These are phyloP conservation scores for Ceriops zippeliana DNA, from an alignment of 345 rosid species.

Conservation along the genomic window DNA sequence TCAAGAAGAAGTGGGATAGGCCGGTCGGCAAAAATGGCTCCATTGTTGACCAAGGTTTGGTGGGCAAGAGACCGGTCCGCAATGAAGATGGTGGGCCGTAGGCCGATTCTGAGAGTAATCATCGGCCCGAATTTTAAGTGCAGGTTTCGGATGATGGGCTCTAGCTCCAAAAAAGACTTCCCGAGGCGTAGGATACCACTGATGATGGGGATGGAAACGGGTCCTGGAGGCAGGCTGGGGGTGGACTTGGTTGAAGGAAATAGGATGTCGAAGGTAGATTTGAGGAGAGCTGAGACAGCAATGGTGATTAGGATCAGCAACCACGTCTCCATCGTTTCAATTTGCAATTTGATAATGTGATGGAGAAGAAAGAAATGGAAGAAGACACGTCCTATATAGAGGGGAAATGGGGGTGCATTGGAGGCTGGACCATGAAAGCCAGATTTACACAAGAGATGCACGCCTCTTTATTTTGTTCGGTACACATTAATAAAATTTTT, in stretches of 20 bases:
- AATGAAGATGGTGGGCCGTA: constrained; percentile 11
- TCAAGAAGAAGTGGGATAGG: background rate
- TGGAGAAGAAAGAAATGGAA: too few relatives aligned
- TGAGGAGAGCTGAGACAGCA: background rate
- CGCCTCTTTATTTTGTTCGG: too few relatives aligned
- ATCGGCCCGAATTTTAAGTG: constrained; percentile 11
- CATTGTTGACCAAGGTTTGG: constrained; percentile 20
- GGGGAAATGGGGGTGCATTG: too few relatives aligned
- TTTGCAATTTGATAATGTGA: too few relatives aligned
- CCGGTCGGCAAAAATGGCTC: constrained; percentile 14
- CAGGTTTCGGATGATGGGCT: background rate
- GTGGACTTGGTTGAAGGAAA: background rate
- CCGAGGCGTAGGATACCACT: constrained; percentile 7
- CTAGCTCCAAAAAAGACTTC: background rate
- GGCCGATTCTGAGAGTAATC: constrained; percentile 13
- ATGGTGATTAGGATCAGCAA: constrained; percentile 4
- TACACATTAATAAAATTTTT: too few relatives aligned
- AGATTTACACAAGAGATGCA: too few relatives aligned
- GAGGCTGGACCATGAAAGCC: too few relatives aligned
- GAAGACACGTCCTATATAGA: too few relatives aligned
- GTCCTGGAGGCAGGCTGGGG: constrained; percentile 17
- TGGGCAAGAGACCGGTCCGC: constrained; percentile 22
- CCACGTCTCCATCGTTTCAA: constrained; percentile 1
- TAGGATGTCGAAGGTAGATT: background rate
- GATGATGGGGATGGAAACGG: constrained; percentile 11